These are phyloP conservation scores for Sporobolomyces pararoseus DNA, from an alignment of 768 basidiomycete genomes.

Conservation along the genomic window DNA sequence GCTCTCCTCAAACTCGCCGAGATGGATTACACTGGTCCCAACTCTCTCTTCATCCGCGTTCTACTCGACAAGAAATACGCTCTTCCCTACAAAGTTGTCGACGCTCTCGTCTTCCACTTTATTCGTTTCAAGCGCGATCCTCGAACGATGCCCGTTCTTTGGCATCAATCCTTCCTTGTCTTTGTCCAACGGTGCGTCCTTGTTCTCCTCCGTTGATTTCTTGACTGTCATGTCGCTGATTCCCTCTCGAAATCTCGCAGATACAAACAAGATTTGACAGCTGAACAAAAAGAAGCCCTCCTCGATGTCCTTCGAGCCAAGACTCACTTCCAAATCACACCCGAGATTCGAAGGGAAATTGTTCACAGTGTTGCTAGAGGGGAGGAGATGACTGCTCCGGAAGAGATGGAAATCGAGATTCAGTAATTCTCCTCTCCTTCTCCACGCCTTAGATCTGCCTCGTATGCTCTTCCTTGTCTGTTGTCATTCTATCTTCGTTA, in stretches of 20 bases:
- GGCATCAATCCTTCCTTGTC: conserved; percentile 94
- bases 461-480: neutral
- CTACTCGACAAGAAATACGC: conserved; percentile 97
- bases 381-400: conserved; percentile 64
- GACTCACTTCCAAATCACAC: conserved; percentile 78
- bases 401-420: conserved; percentile 56
- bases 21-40: conserved; percentile 95
- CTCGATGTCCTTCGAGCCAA: conserved; percentile 83
- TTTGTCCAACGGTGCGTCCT: conserved; percentile 76
- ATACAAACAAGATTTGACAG: conserved; percentile 88
- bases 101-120: conserved; percentile 96
- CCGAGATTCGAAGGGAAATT: conserved; percentile 85
- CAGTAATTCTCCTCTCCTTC: conserved; percentile 16
- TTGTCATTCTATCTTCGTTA: neutral
- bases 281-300: conserved; percentile 96
- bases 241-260: conserved; percentile 51
- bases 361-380: conserved; percentile 81
- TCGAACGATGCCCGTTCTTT: conserved; percentile 86
- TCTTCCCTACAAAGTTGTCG: conserved; percentile 94
- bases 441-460: neutral
- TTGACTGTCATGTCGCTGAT: neutral
- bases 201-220: neutral
- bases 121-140: conserved; percentile 83
- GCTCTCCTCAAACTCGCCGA: conserved; percentile 86
- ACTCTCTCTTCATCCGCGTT: conserved; percentile 93